These are phyloP conservation scores for Tetrapisispora pingtungensis DNA, from an alignment of 805 yeast species.

Conservation along the genomic window DNA sequence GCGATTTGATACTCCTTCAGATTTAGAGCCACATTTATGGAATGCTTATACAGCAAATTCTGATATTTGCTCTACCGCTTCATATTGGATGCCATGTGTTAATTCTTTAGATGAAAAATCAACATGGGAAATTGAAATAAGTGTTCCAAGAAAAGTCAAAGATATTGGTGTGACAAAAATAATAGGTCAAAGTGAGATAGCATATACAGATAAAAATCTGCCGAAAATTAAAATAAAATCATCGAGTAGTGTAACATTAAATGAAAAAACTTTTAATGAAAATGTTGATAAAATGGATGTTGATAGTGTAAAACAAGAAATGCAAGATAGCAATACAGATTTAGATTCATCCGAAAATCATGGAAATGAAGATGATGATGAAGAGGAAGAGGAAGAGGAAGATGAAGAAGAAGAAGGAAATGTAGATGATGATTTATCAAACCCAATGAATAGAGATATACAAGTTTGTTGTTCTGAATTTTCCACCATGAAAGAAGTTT, in stretches of 20 bases:
- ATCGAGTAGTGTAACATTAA: background rate
- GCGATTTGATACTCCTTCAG: slow-evolving; percentile 44
- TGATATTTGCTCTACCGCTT: slow-evolving; percentile 68
- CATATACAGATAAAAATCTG: background rate
- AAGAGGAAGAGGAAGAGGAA: slow-evolving; percentile 5
- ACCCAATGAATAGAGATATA: slow-evolving; percentile 36
- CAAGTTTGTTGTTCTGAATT: slow-evolving; percentile 64
- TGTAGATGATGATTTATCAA: slow-evolving; percentile 20
- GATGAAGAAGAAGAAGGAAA: slow-evolving; percentile 26
- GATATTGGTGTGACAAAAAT: slow-evolving; percentile 43
- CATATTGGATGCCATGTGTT: slow-evolving; percentile 97
- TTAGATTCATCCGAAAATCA: background rate
- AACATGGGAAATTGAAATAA: slow-evolving; percentile 87
- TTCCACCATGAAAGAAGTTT: slow-evolving; percentile 52
- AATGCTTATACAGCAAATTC: slow-evolving; percentile 79
- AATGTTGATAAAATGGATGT: background rate
- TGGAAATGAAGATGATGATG: slow-evolving; percentile 1
- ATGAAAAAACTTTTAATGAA: background rate
- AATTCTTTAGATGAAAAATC: slow-evolving; percentile 81
- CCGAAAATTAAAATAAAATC: background rate
- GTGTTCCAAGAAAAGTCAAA: slow-evolving; percentile 68
- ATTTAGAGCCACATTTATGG: slow-evolving; percentile 41
- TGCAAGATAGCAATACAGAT: background rate
- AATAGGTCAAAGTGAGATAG: slow-evolving; percentile 22
- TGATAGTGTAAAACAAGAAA: background rate